Conservation (phyloP, 176 grass and related monocot genomes). For the Luzula sylvatica region DNA sequence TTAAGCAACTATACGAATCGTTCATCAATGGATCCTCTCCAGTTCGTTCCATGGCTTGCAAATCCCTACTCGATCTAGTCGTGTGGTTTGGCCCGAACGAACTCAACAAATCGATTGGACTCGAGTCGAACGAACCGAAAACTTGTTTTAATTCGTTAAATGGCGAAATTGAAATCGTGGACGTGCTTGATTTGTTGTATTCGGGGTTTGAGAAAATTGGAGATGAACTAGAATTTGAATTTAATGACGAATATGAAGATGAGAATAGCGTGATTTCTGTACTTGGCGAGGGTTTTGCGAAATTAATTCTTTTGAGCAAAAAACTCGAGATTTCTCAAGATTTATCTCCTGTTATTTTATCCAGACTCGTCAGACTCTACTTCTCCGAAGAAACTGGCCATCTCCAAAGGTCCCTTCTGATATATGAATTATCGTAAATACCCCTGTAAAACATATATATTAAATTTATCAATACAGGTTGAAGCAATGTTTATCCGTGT, state of each 20-base stretch:
- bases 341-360: slow-evolving; percentile 56
- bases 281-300: slow-evolving; percentile 90
- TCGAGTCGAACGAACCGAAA: slow-evolving; percentile 38
- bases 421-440: slow-evolving; percentile 9
- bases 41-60: slow-evolving; percentile 73
- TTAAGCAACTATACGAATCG: slow-evolving; percentile 56
- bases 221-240: slow-evolving; percentile 37
- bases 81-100: slow-evolving; percentile 75
- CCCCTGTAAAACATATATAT: neutral
- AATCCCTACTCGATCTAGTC: slow-evolving; percentile 73
- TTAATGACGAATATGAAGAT: slow-evolving; percentile 58
- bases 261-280: slow-evolving; percentile 57
- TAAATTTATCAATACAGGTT: slow-evolving; percentile 38
- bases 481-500: slow-evolving; percentile 83
- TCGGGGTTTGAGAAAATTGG: slow-evolving; percentile 53
- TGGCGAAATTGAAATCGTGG: slow-evolving; percentile 42
- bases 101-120: slow-evolving; percentile 55
- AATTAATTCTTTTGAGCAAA: slow-evolving; percentile 68
- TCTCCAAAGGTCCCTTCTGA: slow-evolving; percentile 53
- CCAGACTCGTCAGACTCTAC: slow-evolving; percentile 54
- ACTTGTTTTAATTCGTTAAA: slow-evolving; percentile 38
- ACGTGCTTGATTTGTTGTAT: slow-evolving; percentile 70
- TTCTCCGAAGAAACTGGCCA: slow-evolving; percentile 65
- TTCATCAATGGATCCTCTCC: slow-evolving; percentile 66
- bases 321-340: slow-evolving; percentile 50